Percentiles rank a stretch among this genome's conserved stretches.
Evolutionary conservation across 208 protist genomes (phyloP).

Genomic region (Leishmania arabica): DNA sequence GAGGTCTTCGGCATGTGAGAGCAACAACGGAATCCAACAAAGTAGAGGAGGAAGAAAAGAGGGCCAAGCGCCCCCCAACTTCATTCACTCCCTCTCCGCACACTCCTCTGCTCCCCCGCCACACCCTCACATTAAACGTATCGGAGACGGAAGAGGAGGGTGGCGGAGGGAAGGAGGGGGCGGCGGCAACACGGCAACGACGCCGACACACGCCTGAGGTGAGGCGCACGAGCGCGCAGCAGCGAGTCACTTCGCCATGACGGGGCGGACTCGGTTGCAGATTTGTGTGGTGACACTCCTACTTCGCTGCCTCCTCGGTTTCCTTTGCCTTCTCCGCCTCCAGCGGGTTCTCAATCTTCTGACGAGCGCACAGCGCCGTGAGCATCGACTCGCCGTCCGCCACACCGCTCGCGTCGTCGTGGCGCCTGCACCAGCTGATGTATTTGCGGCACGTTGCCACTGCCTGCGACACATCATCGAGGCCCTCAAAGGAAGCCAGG

Average conservation of each 20-base stretch:
- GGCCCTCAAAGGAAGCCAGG: conserved; percentile 83
- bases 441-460: conserved; percentile 85
- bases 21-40: not conserved
- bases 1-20: not conserved
- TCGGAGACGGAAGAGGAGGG: not conserved
- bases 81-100: not conserved
- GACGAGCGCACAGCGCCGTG: conserved; percentile 50
- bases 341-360: conserved; percentile 44
- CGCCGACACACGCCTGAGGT: not conserved
- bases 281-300: not conserved
- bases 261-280: not conserved
- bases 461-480: conserved; percentile 80
- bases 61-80: no score
- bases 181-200: not conserved
- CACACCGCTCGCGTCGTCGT: conserved; percentile 69
- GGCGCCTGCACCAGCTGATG: conserved; percentile 84
- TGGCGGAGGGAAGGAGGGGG: no score
- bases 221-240: not conserved
- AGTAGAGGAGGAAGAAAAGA: not conserved
- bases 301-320: not conserved
- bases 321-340: conserved; percentile 2
- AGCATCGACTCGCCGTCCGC: conserved; percentile 64
- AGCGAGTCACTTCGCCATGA: not conserved
- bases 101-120: not conserved
- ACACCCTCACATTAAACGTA: not conserved